phyloP scores from a whole-genome alignment of 148 eudicot genomes.

The Rhododendron vialii region DNA sequence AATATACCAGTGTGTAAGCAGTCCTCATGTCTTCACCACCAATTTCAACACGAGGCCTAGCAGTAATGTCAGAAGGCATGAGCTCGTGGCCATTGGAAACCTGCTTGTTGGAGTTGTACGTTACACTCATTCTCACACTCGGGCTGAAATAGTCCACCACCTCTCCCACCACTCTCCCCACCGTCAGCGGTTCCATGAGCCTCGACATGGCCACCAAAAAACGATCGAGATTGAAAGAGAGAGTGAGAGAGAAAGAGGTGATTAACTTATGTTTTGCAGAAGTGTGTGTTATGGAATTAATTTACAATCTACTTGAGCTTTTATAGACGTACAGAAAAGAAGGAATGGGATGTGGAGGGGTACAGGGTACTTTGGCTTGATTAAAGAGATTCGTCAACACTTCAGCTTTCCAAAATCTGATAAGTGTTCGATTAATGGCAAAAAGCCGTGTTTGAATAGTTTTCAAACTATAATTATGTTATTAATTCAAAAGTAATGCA shows the following conservation, averaged over 20 bases:
- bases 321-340: slow-evolving; percentile 5
- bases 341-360: background rate
- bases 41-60: slow-evolving; percentile 50
- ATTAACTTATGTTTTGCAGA: background rate
- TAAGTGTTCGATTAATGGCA: background rate
- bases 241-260: background rate
- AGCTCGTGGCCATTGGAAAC: slow-evolving; percentile 86
- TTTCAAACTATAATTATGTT: background rate
- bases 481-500: background rate
- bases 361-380: background rate
- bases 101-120: slow-evolving; percentile 59
- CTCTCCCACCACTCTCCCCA: slow-evolving; percentile 85
- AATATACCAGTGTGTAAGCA: slow-evolving; percentile 66
- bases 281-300: background rate
- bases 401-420: background rate
- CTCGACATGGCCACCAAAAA: slow-evolving; percentile 44
- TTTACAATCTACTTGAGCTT: background rate
- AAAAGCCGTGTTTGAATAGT: background rate
- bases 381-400: background rate
- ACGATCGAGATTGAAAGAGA: background rate
- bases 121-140: slow-evolving; percentile 57
- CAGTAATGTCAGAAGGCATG: slow-evolving; percentile 36
- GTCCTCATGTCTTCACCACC: slow-evolving; percentile 88
- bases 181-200: slow-evolving; percentile 50
- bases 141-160: slow-evolving; percentile 77